Conservation (phyloP, 2,329 filamentous ascomycete genomes). For the Aureobasidium sp. region DNA sequence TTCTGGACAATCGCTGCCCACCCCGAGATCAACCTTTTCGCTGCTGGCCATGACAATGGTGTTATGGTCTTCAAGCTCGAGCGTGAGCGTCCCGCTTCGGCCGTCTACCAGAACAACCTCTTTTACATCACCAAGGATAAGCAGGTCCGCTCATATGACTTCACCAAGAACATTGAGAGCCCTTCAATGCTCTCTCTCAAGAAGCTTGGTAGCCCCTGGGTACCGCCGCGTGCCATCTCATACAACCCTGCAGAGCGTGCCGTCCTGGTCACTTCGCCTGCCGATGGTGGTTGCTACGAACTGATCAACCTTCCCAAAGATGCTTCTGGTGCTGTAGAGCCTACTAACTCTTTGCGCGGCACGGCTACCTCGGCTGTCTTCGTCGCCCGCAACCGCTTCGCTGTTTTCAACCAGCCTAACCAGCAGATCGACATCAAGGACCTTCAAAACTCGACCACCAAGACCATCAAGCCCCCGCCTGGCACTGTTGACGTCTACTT, state of each 20-base stretch:
- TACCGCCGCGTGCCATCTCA: constrained; percentile 84
- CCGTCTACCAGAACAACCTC: constrained; percentile 85
- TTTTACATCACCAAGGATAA: constrained; percentile 99
- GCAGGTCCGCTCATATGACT: constrained; percentile 93
- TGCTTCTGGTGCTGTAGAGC: constrained; percentile 83
- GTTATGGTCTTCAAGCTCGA: constrained; percentile 99
- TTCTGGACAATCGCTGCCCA: constrained; percentile 99
- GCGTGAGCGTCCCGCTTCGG: constrained; percentile 85
- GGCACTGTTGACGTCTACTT: constrained; percentile 96
- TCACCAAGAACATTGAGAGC: constrained; percentile 88
- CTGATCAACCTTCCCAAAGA: constrained; percentile 86
- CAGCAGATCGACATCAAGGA: constrained; percentile 98
- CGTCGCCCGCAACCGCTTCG: constrained; percentile 91
- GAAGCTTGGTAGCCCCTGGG: constrained; percentile 91
- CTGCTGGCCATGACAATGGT: constrained; percentile 95
- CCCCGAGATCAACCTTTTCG: constrained; percentile 96
- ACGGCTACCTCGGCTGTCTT: constrained; percentile 90
- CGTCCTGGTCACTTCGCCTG: constrained; percentile 83
- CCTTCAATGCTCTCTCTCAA: constrained; percentile 89
- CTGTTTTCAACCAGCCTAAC: constrained; percentile 74
- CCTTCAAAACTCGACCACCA: constrained; percentile 84
- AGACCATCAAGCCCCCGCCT: constrained; percentile 85
- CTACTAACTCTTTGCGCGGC: constrained; percentile 86
- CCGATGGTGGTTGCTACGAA: constrained; percentile 88
- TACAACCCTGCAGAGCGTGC: constrained; percentile 98